Base-by-base conservation (phyloP, 352 stramenopile species). In the Globisporangium paddicum region DNA sequence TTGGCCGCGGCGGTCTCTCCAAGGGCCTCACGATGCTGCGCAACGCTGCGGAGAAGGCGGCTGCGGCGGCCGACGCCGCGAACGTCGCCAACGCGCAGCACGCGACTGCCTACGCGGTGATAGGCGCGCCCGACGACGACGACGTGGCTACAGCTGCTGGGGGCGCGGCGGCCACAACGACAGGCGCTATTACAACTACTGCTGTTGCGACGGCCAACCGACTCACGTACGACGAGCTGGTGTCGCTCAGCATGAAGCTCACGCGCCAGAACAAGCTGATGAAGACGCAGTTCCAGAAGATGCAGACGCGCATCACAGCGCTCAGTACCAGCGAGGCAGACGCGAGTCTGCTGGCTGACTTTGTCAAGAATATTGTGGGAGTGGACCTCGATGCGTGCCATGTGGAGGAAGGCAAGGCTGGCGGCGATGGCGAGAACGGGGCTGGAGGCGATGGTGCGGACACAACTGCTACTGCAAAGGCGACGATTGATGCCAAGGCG, bases 221-320 rank as follows among this genome's bases (percentile, higher is more conserved):
- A 28, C 77, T 73, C n/a, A 77, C 78, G 49, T 95, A 95, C 58
- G 86, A 95, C 26, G 82, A 95, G 60, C 63, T 95, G 3, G 68
- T 95, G 34, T 66, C 77, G 46, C 73, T 95, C 32, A 95, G 82
- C 54, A 90, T 93, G 83, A 95, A 95, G 68, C 77, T 93, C 53
- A 95, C 83, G 59, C 72, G 85, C 18, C 86, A 95, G 66, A 95
- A 95, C 71, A 93, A 93, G 60, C 66, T 93, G 41, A 90, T 93
- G 82, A 91, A 90, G 63, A 64, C 63, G 5, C 83, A 93, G 66
- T 87, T 91, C 56, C 83, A 91, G 62, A 90, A 89, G 64, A 85
- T 77, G 60, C 77, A 91, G 62, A 66, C 50, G 46, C 73, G 79
- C 2, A 68, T 89, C 38, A 50, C 54, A 13, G 62, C 72, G 55